Conservation (phyloP, 129 eudicot species). For the Tagetes erecta region DNA sequence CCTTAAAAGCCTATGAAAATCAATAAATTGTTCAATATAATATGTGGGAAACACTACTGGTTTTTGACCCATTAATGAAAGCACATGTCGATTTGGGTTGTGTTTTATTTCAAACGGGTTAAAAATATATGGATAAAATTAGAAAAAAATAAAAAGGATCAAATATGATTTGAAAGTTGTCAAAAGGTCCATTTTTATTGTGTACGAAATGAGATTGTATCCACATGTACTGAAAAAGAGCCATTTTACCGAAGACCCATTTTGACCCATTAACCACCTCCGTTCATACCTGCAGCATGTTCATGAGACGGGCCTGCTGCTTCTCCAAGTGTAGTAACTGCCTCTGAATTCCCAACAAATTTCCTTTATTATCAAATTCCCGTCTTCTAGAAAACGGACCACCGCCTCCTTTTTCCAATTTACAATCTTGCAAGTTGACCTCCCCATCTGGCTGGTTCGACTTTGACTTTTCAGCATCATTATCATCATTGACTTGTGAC, state of each 20-base stretch:
- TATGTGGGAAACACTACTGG: not conserved
- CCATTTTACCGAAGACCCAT: not conserved
- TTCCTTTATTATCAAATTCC: constrained; percentile 56
- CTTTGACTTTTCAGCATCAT: constrained; percentile 38
- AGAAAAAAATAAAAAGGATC: not conserved
- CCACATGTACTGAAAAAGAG: not conserved
- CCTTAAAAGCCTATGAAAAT: constrained; percentile 63
- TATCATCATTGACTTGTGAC: constrained; percentile 30
- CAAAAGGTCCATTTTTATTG: not conserved
- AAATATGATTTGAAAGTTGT: not conserved
- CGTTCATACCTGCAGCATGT: constrained; percentile 69
- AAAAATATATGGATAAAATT: not conserved
- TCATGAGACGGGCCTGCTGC: constrained; percentile 85
- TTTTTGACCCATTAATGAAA: not conserved
- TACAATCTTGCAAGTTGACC: constrained; percentile 34
- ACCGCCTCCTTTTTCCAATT: constrained; percentile 38
- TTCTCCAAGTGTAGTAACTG: constrained; percentile 77
- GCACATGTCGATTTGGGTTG: not conserved
- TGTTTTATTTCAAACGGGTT: not conserved
- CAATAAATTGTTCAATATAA: not conserved
- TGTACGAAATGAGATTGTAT: not conserved
- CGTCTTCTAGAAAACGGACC: constrained; percentile 35
- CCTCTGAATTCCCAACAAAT: constrained; percentile 85
- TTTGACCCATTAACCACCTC: not conserved
- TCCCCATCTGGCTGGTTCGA: constrained; percentile 37